Evolutionary conservation across 345 rosid genomes (phyloP), one percentile per base, ranked within the genome.

Genomic region (Eucalyptus regnans): DNA sequence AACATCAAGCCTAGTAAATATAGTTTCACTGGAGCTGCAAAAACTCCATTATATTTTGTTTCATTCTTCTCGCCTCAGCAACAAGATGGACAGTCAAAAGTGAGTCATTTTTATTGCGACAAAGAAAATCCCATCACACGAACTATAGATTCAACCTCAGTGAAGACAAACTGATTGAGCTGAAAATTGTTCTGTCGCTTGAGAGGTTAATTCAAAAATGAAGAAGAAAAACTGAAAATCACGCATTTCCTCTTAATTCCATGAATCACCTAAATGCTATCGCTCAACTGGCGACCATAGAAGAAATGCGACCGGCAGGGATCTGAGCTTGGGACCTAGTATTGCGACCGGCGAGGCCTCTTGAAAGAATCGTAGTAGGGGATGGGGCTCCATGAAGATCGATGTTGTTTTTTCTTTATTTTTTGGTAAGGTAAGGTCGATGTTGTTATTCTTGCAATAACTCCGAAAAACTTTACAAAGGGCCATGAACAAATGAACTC

Each of bases 401-500:
- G 50, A 97, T 94, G 49, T 58, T 88, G 89, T 33, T 2, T 96
- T 94, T 7, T 50, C 14, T 50, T 50, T 15, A 6, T 50, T 48
- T 50, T 50, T 6, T 2, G 7, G 16, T 50, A 50, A 50, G 18
- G 52, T 50, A 90, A 97, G 98, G 41, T 87, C 84, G 49, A 97
- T 94, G 49, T 58, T 88, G 90, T 97, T 94, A 46, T 93, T 95
- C 87, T 92, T 92, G 92, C 97, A 96, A 68, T 96, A 87, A 86
- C 84, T 90, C 50, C 66, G 66, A 89, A 97, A 97, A 25, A 96
- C 94, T 92, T 94, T 95, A 71, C 97, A 97, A 33, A 94, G 94
- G 1, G 98, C 94, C 99, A 97, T 95, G 44, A 97, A 94, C 94
- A 97, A 92, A 84, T 98, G 93, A 2, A 96, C 97, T 14, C 98